Conservation (phyloP, 306 rosid species). For the Myrica gale region DNA sequence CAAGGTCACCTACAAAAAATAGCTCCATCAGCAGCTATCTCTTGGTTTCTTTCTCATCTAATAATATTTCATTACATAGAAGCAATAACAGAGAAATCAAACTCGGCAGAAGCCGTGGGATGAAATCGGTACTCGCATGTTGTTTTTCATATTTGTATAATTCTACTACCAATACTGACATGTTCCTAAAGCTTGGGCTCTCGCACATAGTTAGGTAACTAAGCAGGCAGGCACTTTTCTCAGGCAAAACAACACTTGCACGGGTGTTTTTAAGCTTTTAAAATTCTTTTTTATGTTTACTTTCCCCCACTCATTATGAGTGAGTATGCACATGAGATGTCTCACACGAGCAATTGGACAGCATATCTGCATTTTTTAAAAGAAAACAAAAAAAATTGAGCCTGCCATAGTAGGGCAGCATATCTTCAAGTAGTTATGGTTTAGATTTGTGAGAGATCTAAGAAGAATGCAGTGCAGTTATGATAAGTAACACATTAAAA, state of each 20-base stretch:
- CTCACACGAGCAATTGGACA: not conserved
- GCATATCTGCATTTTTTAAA: not conserved
- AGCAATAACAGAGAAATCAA: slow-evolving; percentile 6
- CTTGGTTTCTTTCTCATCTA: slow-evolving; percentile 13
- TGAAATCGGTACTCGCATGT: not conserved
- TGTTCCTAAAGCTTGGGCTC: not conserved
- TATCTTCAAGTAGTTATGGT: not conserved
- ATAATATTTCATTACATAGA: slow-evolving; percentile 15
- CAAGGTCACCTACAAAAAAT: slow-evolving; percentile 38
- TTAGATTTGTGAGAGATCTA: not conserved
- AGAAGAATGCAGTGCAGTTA: not conserved
- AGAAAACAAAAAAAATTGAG: too few relatives aligned
- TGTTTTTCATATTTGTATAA: not conserved
- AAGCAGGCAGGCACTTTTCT: not conserved
- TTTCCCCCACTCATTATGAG: not conserved
- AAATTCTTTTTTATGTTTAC: not conserved
- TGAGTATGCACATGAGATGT: not conserved
- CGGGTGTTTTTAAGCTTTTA: not conserved
- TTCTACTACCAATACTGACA: not conserved
- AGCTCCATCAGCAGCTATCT: slow-evolving; percentile 25
- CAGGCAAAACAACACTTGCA: not conserved
- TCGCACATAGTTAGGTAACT: not conserved
- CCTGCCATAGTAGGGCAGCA: too few relatives aligned
- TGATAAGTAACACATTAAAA: not conserved
- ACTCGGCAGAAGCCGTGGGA: slow-evolving; percentile 5